Evolutionary conservation across 148 eudicot species (phyloP).

Genomic region (Rhododendron ferrugineum): DNA sequence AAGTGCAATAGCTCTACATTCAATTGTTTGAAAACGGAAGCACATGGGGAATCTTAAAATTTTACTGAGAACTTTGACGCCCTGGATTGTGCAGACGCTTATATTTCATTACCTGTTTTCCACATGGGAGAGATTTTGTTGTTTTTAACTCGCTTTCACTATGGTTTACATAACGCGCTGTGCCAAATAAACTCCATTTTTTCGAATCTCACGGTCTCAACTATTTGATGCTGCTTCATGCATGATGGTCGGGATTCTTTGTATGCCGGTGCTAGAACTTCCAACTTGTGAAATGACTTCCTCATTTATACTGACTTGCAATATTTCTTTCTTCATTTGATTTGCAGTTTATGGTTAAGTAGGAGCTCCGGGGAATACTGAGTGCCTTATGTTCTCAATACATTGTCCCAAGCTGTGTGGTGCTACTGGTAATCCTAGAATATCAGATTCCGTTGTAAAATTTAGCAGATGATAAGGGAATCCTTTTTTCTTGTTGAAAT

Average conservation of each 20-base stretch:
- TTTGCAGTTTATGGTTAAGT: not conserved
- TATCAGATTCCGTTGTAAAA: not conserved
- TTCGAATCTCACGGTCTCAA: not conserved
- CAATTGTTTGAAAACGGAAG: not conserved
- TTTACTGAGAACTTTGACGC: not conserved
- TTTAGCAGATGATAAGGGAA: not conserved
- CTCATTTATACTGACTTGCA: not conserved
- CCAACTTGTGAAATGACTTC: not conserved
- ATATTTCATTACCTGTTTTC: not conserved
- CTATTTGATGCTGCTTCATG: not conserved
- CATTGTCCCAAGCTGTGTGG: not conserved
- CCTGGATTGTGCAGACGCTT: not conserved
- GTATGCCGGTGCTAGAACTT: not conserved
- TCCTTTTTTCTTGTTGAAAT: not conserved
- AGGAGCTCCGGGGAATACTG: not conserved
- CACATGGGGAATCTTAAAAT: not conserved
- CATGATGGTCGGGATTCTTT: not conserved
- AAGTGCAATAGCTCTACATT: not conserved
- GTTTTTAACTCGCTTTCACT: not conserved
- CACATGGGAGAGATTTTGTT: not conserved
- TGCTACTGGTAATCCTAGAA: not conserved
- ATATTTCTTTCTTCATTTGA: constrained; percentile 9
- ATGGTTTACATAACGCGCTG: too few species aligned
- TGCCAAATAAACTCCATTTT: not conserved
- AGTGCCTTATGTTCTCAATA: too few species aligned